A percentile compares a stretch with the other conserved stretches of the same genome.
Conservation (phyloP, 768 basidiomycete species). For the Podaxis sp. region DNA sequence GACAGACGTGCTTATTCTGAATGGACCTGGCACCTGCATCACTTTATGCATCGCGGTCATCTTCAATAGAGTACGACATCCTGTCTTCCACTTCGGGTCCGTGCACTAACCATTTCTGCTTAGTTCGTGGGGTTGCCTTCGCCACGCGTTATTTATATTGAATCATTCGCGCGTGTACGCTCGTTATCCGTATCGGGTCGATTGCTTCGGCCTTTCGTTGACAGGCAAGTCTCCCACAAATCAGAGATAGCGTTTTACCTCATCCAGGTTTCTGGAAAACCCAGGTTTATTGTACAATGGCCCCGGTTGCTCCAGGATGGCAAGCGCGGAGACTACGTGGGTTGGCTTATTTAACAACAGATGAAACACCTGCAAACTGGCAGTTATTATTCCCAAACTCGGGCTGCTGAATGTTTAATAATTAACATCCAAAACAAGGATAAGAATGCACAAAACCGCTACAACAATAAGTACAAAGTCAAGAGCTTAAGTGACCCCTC, state of each 20-base stretch:
- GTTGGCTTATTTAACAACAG: slow-evolving; percentile 62
- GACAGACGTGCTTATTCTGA: slow-evolving; percentile 80
- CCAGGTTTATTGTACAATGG: slow-evolving; percentile 92
- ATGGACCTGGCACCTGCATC: slow-evolving; percentile 95
- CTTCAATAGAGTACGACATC: slow-evolving; percentile 62
- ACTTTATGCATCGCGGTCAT: slow-evolving; percentile 70
- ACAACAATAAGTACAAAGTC: not conserved
- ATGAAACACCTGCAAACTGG: not conserved
- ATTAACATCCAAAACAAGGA: not conserved
- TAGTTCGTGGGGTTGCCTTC: slow-evolving; percentile 76
- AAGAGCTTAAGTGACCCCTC: not conserved
- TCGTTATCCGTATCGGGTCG: slow-evolving; percentile 83
- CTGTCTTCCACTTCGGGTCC: slow-evolving; percentile 1
- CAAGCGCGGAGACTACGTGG: slow-evolving; percentile 50
- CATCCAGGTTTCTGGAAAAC: slow-evolving; percentile 1
- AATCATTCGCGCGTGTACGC: slow-evolving; percentile 88
- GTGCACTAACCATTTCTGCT: not conserved
- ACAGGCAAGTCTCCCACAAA: slow-evolving; percentile 51
- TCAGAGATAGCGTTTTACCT: not conserved
- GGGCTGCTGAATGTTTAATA: not conserved
- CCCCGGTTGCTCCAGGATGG: slow-evolving; percentile 48
- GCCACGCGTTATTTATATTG: slow-evolving; percentile 82
- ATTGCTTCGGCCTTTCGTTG: slow-evolving; percentile 78
- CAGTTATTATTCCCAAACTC: not conserved
- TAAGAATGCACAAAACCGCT: not conserved